Base-by-base conservation (phyloP, 2,329 filamentous ascomycete species). In the Grosmannia penicillata region DNA sequence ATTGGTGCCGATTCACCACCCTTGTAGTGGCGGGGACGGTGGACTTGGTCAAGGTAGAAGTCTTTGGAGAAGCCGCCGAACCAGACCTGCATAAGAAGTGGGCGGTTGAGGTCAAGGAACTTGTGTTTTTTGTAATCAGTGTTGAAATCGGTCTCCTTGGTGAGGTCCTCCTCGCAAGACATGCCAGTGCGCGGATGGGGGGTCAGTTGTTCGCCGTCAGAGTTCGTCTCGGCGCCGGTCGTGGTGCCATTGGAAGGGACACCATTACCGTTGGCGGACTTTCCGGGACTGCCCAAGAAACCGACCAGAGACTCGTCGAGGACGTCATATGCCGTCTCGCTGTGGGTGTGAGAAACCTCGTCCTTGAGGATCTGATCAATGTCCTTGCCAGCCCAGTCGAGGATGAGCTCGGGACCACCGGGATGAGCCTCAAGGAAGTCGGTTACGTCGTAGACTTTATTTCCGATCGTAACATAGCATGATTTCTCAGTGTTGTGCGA, bases 11-110 rank as follows among this genome's bases (percentile, higher is more conserved):
- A 95, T 45, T 77, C 76, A 42, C 91, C 91, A 47, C 89, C 89
- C 56, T 78, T 93, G 69, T 96, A 98, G 58, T 98, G 89, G 42
- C 91, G 78, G 15, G 91, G 91, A 32, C 91, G 79, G 56, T 98
- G 91, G 37, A 98, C 83, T 58, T 98, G 91, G 49, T 95, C 79
- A 19, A 98, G 71, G 54, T 98, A 98, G 55, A 98, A 98, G n/a
- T 84, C 75, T 58, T 95, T 98, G 56, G 65, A 75, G 62, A 96
- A 98, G 23, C 81, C 82, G 33, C 87, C 82, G 47, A 65, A 71
- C 81, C 83, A 95, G 30, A 98, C 73, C 59, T 98, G 91, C 58
- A 80, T 68, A 39, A 98, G 69, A 39, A 98, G 69, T 7, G 91
- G 89, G 51, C 71, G 76, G 61, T 72, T 82, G 41, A 98, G 70